Evolutionary conservation across 2,329 filamentous ascomycete genomes (phyloP).

Genomic region (Fusarium chuoi): DNA sequence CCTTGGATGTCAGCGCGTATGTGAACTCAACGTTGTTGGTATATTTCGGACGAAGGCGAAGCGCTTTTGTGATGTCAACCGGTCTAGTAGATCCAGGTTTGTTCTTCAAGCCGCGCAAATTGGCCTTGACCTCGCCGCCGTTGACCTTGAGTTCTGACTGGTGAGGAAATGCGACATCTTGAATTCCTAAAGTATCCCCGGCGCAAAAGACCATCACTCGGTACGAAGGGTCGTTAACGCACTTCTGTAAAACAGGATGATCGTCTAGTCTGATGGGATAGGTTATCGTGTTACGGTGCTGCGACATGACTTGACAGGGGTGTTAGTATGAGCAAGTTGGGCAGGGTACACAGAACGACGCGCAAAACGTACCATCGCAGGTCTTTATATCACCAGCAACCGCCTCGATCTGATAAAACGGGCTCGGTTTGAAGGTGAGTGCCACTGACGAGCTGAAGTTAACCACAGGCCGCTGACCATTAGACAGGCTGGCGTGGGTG

Average conservation of each 20-base stretch:
- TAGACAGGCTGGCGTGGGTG: conserved; percentile 27
- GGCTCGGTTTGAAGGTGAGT: conserved; percentile 73
- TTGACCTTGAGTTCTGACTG: conserved; percentile 95
- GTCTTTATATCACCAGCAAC: conserved; percentile 72
- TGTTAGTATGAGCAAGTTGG: conserved; percentile 10
- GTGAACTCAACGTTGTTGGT: conserved; percentile 84
- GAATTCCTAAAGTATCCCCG: conserved; percentile 67
- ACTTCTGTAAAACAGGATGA: conserved; percentile 61
- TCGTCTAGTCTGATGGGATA: conserved; percentile 61
- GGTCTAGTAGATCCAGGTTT: conserved; percentile 94
- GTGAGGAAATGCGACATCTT: conserved; percentile 89
- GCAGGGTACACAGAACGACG: background rate
- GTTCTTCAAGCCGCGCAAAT: conserved; percentile 93
- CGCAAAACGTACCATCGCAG: conserved; percentile 73
- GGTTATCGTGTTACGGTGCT: conserved; percentile 61
- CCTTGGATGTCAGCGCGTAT: conserved; percentile 92
- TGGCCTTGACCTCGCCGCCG: conserved; percentile 87
- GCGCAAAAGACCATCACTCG: conserved; percentile 88
- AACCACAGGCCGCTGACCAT: conserved; percentile 33
- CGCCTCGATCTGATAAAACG: conserved; percentile 81
- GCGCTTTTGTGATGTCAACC: conserved; percentile 84
- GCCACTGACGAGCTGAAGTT: conserved; percentile 20
- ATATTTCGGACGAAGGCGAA: conserved; percentile 78
- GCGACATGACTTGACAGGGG: conserved; percentile 61
- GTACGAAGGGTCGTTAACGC: conserved; percentile 69